phyloP scores from a whole-genome alignment of 768 basidiomycete genomes.

The Pholiota conissans region DNA sequence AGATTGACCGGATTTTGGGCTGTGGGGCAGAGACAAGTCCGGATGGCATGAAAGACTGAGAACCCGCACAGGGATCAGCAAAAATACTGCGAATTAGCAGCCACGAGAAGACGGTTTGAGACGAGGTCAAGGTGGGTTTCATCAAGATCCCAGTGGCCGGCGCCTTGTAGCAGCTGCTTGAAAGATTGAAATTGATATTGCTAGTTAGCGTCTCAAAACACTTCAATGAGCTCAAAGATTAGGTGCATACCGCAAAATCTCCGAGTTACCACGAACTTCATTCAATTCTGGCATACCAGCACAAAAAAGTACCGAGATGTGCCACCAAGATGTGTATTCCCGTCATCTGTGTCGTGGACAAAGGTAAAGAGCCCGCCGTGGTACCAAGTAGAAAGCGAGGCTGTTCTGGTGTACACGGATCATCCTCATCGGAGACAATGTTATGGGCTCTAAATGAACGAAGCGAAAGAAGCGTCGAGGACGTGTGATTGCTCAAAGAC shows the following conservation, averaged over 20 bases:
- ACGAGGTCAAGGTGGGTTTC: background rate
- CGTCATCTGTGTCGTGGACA: background rate
- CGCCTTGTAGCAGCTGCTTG: background rate
- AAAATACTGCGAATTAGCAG: too few species aligned
- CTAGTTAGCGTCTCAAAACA: background rate
- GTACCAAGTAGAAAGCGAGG: background rate
- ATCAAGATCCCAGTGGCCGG: background rate
- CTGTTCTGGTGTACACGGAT: background rate
- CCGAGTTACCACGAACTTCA: conserved; percentile 1
- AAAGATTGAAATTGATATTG: background rate
- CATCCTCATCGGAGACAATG: background rate
- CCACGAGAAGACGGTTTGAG: background rate
- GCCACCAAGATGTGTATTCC: background rate
- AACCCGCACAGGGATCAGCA: background rate
- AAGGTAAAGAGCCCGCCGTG: background rate
- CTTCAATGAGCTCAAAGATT: background rate
- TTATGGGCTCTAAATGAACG: background rate
- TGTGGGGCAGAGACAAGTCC: background rate
- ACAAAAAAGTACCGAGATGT: background rate
- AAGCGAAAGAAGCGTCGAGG: background rate
- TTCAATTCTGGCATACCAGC: background rate
- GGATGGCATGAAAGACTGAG: background rate
- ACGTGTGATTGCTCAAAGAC: background rate
- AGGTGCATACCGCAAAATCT: background rate
- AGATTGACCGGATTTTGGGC: background rate